A percentile compares a stretch with the other conserved stretches of the same genome.
Conservation (phyloP, 805 yeast species). For the Wickerhamomyces pijperi region DNA sequence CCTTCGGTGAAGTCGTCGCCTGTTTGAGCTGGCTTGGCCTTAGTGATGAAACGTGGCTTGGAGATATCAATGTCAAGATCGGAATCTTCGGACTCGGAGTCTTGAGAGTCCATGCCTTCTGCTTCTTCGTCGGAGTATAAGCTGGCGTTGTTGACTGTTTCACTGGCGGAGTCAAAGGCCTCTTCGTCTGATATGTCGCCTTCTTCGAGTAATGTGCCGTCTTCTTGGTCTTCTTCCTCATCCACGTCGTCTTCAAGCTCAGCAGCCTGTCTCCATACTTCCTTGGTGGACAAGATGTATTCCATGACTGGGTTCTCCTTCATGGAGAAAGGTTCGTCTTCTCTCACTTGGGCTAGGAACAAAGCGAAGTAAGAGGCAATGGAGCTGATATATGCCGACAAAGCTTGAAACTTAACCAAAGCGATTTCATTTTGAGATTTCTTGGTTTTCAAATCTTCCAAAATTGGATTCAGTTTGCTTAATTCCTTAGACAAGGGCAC, state of each 20-base stretch:
- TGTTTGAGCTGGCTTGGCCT: constrained; percentile 14
- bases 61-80: constrained; percentile 40
- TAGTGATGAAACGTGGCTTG: constrained; percentile 40
- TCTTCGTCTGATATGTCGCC: constrained; percentile 10
- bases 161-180: constrained; percentile 10
- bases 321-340: constrained; percentile 51
- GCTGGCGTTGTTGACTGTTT: constrained; percentile 10
- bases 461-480: constrained; percentile 27
- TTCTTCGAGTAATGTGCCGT: constrained; percentile 3
- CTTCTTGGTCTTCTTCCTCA: constrained; percentile 10
- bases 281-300: constrained; percentile 67
- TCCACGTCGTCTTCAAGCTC: constrained; percentile 27
- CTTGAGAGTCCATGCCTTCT: no score
- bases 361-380: constrained; percentile 72
- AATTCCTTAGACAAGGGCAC: constrained; percentile 63
- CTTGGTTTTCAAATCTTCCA: constrained; percentile 25
- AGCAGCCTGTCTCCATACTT: constrained; percentile 80
- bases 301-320: constrained; percentile 90
- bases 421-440: constrained; percentile 24
- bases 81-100: constrained; percentile 5
- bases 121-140: constrained; percentile 3
- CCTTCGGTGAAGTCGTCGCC: constrained; percentile 56
- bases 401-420: constrained; percentile 52
- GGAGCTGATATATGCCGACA: constrained; percentile 70
- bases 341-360: constrained; percentile 42